Evolutionary conservation across 1,284 basidiomycete species (phyloP), one percentile per base, ranked within the genome.

Genomic region (Vanrija sp.): DNA sequence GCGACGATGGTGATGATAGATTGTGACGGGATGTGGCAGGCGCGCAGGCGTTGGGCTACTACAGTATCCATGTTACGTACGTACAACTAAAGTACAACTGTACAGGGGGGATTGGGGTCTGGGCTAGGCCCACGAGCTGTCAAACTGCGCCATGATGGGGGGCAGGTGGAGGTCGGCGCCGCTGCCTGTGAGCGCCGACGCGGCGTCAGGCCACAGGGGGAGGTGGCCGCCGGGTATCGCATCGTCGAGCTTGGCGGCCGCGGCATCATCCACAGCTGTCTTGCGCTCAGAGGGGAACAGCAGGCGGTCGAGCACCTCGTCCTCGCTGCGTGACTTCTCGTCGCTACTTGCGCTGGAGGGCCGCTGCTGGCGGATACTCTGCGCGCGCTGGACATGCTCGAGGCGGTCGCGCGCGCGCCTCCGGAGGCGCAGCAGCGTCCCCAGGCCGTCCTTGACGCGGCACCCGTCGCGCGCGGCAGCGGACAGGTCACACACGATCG

Each of bases 401-500:
- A 62, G 64, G 12, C 68, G 64, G 16, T 69, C 62, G 43, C 67
- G 65, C 3, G 75, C 74, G 2, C 69, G 63, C 46, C 65, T 62
- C 7, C 69, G 64, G 2, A 76, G 64, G 18, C 71, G 65, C 6
- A 72, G 52, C 4, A 77, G 64, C 29, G 72, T 68, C 0, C 61
- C 63, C 7, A 77, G 58, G 7, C 74, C 74, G 46, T 68, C 68
- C 58, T 73, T 74, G 12, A 74, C 75, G 25, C 73, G 63, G 51
- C 68, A 73, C 1, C 73, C 74, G 28, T 69, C 64, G 1, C 68
- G 60, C 14, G 73, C 69, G 1, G 73, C 72, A 7, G 64, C 60
- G 0, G 69, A 66, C 10, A 77, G 70, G 54, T 75, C 74, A 57
- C 71, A 72, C 29, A 74, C 72, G 23, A 69, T 71, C 5, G 65